A percentile compares a stretch with the other conserved stretches of the same genome.
These are phyloP conservation scores for Scutellospora calospora DNA, from an alignment of 371 early-diverging fungal genomes.

Conservation along the genomic window DNA sequence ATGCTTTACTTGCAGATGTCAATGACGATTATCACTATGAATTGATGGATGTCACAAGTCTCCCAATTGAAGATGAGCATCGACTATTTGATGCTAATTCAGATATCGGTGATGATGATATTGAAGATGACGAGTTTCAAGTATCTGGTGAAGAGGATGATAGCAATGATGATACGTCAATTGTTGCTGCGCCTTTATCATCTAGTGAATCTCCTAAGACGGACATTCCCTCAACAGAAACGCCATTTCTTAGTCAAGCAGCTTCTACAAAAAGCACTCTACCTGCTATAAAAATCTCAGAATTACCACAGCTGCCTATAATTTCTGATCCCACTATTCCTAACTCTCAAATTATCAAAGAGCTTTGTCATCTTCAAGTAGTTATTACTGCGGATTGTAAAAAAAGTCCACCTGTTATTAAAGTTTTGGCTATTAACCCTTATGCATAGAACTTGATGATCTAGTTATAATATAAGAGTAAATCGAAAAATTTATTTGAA, in stretches of 20 bases:
- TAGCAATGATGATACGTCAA: constrained; percentile 44
- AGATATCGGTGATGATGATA: constrained; percentile 37
- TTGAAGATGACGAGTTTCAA: constrained; percentile 12
- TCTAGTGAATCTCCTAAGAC: not conserved
- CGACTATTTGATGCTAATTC: constrained; percentile 38
- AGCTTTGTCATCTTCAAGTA: constrained; percentile 68
- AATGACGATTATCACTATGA: constrained; percentile 44
- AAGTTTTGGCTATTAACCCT: constrained; percentile 73
- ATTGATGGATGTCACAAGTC: constrained; percentile 43
- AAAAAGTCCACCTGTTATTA: constrained; percentile 74
- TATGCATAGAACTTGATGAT: constrained; percentile 40
- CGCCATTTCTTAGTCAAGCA: not conserved
- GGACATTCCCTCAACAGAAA: not conserved
- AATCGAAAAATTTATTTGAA: not conserved
- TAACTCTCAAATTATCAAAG: constrained; percentile 65
- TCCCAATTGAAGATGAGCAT: constrained; percentile 40
- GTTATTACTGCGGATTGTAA: constrained; percentile 70
- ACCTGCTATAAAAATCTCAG: not conserved
- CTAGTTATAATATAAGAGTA: no score
- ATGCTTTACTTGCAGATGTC: constrained; percentile 37
- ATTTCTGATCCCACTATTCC: constrained; percentile 32
- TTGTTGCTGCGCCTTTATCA: not conserved
- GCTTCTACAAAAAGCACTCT: not conserved
- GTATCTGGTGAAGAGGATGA: constrained; percentile 18
- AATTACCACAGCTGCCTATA: constrained; percentile 8